These are phyloP conservation scores for Cladosporium sp. DNA, from an alignment of 2,329 filamentous ascomycete genomes.

Conservation along the genomic window DNA sequence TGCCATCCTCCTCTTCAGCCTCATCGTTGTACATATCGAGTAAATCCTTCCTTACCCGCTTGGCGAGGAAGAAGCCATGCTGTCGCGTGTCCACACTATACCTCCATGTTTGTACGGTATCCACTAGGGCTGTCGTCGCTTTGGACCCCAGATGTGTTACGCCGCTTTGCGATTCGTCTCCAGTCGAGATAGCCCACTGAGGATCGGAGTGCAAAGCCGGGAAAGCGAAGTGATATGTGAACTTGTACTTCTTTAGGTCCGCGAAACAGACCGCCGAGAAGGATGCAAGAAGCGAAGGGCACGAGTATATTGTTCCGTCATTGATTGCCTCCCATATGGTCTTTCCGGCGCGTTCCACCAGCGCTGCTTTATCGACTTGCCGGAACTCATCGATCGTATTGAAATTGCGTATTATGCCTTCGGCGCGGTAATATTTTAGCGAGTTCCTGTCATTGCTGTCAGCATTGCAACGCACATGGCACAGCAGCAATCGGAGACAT, in stretches of 20 bases:
- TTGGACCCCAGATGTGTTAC: conserved; percentile 55
- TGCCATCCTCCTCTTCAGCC: conserved; percentile 30
- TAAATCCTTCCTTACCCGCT: conserved; percentile 54
- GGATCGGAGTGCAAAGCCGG: conserved; percentile 88
- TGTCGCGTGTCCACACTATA: conserved; percentile 77
- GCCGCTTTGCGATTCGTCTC: conserved; percentile 30
- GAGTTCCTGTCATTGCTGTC: conserved; percentile 52
- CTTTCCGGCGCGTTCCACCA: conserved; percentile 73
- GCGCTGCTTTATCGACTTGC: conserved; percentile 70
- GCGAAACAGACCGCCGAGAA: conserved; percentile 90
- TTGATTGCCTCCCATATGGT: conserved; percentile 98
- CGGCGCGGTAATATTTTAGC: conserved; percentile 71
- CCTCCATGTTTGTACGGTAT: conserved; percentile 81
- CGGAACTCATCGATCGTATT: conserved; percentile 95
- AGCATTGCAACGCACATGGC: not conserved
- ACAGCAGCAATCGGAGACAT: conserved; percentile 36
- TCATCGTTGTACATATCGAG: conserved; percentile 32
- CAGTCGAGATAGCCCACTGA: conserved; percentile 62
- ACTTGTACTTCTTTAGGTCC: conserved; percentile 94
- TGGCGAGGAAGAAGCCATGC: conserved; percentile 93
- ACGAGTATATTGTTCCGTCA: conserved; percentile 92
- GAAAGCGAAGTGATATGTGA: conserved; percentile 98
- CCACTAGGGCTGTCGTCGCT: conserved; percentile 76
- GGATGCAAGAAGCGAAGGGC: conserved; percentile 83
- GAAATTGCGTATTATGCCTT: conserved; percentile 92